These are phyloP conservation scores for Coriolopsis trogii DNA, from an alignment of 1,284 basidiomycete genomes.

Conservation along the genomic window DNA sequence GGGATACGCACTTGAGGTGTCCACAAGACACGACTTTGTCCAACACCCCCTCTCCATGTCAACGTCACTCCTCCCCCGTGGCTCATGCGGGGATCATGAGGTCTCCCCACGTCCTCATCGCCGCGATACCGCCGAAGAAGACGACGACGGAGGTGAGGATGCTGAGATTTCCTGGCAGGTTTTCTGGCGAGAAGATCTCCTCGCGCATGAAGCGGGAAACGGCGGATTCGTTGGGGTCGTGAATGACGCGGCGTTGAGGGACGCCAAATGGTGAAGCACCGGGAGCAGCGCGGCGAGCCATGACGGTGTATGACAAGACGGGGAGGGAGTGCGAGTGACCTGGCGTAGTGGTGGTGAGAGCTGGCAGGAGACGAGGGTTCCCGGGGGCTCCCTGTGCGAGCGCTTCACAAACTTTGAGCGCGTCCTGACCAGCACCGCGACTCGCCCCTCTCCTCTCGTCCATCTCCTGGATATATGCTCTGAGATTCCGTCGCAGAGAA, in stretches of 20 bases:
- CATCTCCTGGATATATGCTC: not conserved
- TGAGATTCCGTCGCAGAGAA: no score
- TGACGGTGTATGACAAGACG: constrained; percentile 29
- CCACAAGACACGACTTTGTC: not conserved
- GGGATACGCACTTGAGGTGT: not conserved
- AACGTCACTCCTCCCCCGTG: not conserved
- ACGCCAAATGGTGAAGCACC: constrained; percentile 54
- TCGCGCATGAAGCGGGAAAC: constrained; percentile 65
- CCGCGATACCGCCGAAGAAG: constrained; percentile 68
- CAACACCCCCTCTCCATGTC: not conserved
- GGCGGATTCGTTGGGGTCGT: constrained; percentile 61
- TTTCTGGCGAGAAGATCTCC: constrained; percentile 71
- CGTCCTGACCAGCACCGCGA: no score
- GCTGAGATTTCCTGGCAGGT: constrained; percentile 70
- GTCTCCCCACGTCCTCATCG: constrained; percentile 73
- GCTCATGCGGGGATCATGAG: constrained; percentile 65
- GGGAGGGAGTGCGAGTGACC: constrained; percentile 4
- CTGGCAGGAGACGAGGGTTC: no score
- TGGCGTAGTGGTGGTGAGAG: not conserved
- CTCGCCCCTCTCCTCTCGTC: no score
- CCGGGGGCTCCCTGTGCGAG: no score
- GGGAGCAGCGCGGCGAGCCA: constrained; percentile 71
- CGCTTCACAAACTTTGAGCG: no score
- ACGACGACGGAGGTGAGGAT: constrained; percentile 63
- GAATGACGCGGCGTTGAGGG: constrained; percentile 37